Percentiles rank a stretch among this genome's conserved stretches.
Conservation (phyloP, 1,284 basidiomycete genomes). For the Meira nashicola region DNA sequence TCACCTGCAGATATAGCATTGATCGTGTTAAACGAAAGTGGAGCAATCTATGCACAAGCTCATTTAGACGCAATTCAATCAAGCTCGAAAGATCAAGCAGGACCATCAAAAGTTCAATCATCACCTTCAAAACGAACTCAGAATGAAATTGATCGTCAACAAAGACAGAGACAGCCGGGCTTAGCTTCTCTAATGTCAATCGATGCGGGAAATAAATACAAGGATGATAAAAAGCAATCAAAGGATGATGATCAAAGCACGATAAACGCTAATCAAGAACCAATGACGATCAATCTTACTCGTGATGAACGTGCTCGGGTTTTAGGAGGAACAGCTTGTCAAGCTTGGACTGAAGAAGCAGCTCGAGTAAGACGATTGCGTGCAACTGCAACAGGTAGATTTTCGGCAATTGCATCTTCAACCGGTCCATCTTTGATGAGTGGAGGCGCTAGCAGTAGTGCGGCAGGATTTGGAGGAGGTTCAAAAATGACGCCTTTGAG, state of each 20-base stretch:
- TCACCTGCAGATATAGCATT: conserved; percentile 1
- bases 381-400: not conserved
- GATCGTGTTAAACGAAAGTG: conserved; percentile 5
- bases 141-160: not conserved
- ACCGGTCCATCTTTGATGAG: not conserved
- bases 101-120: too few species aligned
- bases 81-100: too few species aligned
- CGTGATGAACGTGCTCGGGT: not conserved
- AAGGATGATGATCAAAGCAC: not conserved
- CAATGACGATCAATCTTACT: not conserved
- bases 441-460: not conserved
- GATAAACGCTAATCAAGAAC: too few species aligned
- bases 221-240: not conserved
- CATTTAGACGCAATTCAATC: not conserved
- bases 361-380: not conserved
- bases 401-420: not conserved
- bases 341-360: conserved; percentile 3
- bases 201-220: not conserved
- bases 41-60: conserved; percentile 4
- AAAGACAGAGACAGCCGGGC: not conserved
- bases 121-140: not conserved
- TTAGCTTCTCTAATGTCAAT: not conserved
- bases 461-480: not conserved
- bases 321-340: not conserved
- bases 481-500: not conserved